Base-by-base conservation (phyloP, 2,329 filamentous ascomycete genomes). In the Neoascochyta sp. region DNA sequence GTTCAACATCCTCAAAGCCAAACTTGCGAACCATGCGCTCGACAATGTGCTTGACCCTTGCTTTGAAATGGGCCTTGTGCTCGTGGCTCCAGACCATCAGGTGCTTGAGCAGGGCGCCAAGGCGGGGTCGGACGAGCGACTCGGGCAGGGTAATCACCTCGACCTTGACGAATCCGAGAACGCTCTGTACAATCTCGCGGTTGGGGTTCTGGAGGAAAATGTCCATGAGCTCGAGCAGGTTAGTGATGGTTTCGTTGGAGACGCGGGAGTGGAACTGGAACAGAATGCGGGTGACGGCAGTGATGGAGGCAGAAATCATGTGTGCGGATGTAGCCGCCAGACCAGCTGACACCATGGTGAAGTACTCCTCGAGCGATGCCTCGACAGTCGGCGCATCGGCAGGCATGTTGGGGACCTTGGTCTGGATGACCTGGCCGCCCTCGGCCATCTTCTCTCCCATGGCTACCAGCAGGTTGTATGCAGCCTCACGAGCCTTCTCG, bases 281-380 rank as follows among this genome's bases (percentile, higher is more conserved):
- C 16, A 98, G 76, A 15, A 95, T 80, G n/a, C 92, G 80, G 9
- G 88, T 92, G 20, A 98, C 76, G 9, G 92, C 90, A 1, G 88
- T 96, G 58, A 98, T 89, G n/a, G 86, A 88, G 0, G 92, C 92
- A 5, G 87, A 94, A 41, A 96, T 89, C 88, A 96, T 95, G 68
- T 96, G 90, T 17, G 92, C 89, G 8, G 88, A 90, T 50, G 82
- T 84, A 34, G 89, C 90, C 2, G 90, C 92, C 30, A 98, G 76
- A 66, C 92, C 92, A 27, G 92, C 92, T 46, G 86, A 94, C 16
- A 96, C 85, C 92, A 98, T 98, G 32, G 90, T 95, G 68, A 96
- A 86, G 66, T 88, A 96, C 63, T 96, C 92, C 54, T 96, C 90
- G 20, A 98, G 76, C 22, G 76, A 89, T 12, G 92, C 90, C 3